Evolutionary conservation across 1,284 basidiomycete species (phyloP), one percentile per base, ranked within the genome.

Genomic region (Phellinidium pouzarii): DNA sequence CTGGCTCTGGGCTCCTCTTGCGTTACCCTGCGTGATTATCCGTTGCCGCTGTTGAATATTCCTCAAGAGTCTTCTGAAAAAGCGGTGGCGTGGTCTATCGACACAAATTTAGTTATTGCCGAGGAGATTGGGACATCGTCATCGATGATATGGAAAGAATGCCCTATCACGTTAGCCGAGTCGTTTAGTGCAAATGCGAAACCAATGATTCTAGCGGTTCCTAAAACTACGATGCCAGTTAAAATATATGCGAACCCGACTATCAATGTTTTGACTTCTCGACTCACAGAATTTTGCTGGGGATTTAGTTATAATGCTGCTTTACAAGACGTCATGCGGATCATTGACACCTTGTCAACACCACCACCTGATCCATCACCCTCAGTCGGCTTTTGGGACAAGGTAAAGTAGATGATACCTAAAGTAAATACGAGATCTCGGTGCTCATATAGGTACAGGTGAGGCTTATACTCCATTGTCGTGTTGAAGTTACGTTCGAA

Each of bases 161-260:
- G 84, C 59, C 71, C 75, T 4, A 73, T 94, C 50, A 70, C 88
- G 38, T 74, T 77, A 19, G 65, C 67, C 2, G 69, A 78, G 45
- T 74, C 77, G 26, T 79, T 81, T 37, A 65, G 76, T 26, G 65
- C 70, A 11, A 80, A 79, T 17, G 75, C 80, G 19, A 66, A 71
- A 3, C 73, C 80, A 7, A 78, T 94, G 49, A 70, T 72, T 4
- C 70, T 96, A 20, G 65, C 74, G 36, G 77, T 97, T 27, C 92
- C 93, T 0, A 97, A 95, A 67, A 94, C 93, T 0, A 86, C 94
- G 53, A 95, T 95, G 89, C 89, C 94, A 0, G 87, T 94, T 61
- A 98, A 98, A 69, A 89, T 85, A 20, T 98, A 95, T 64, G 91
- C 91, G 2, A 77, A 80, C 41, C 88, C 94, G 3, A 70, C 71